Evolutionary conservation across 1,284 basidiomycete species (phyloP), one percentile per base, ranked within the genome.

Genomic region (Leucoagaricus sp.): DNA sequence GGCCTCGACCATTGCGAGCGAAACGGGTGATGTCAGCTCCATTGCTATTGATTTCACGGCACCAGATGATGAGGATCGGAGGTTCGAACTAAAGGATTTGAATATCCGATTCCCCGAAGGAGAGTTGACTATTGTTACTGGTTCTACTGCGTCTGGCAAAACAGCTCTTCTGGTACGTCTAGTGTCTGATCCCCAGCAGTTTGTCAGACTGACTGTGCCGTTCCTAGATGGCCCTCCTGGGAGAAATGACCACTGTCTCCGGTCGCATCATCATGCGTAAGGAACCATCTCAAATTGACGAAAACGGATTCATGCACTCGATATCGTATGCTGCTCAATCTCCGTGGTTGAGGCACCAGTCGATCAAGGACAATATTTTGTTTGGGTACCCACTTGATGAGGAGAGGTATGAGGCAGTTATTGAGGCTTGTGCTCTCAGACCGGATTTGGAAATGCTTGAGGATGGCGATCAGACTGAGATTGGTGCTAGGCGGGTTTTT

Each of bases 311-410:
- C 33, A 82, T 82, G 64, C 87, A 93, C 63, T 77, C 86, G 8
- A 85, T 95, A 29, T 92, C 94, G 1, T 96, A 95, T 62, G 82
- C 83, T 42, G 85, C 92, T 0, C 95, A 97, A 71, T 82, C 86
- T 1, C 87, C 94, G 0, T 97, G 93, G 93, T 76, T 97, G 25
- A 64, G 75, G n/a, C 83, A 86, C 63, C 80, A 83, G 61, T 80
- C 82, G 3, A 86, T 87, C 70, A 79, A 76, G 65, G 86, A 89
- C 33, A 91, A 91, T 65, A 86, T 91, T 58, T 66, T 90, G 26
- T 92, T 91, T 65, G 87, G 85, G 3, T 79, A 77, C 56, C 83
- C 84, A 2, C 82, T 78, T 55, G 86, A 91, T 55, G 80, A 87
- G 63, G 78, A 78, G 55, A 73, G 87, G 33, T 92, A 91, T 65